Evolutionary conservation across 805 yeast genomes (phyloP), one percentile per base, ranked within the genome.

Genomic region (Pichia ethanolica): DNA sequence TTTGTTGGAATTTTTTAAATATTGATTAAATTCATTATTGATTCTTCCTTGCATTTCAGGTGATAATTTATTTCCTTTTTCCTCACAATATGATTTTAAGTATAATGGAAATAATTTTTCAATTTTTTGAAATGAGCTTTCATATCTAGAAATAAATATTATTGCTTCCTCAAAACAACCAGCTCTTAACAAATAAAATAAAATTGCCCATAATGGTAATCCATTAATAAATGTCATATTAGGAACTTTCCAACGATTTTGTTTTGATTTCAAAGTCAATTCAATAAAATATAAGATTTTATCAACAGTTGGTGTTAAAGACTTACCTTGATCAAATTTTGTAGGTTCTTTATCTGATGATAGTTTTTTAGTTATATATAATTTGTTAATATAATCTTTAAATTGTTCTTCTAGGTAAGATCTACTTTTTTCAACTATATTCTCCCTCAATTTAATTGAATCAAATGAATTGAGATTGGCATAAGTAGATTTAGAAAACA

Each of bases 171-270:
- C 71, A 54, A 78, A 69, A 55, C 86, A 78, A 2, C 99, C 98
- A 4, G 91, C 82, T 60, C 99, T 81, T 46, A 93, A 65, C 53
- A 91, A 71, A 65, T 87, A 91, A 63, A 85, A 93, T 10, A 93
- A 68, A 37, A 89, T 69, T 0, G 97, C 96, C 99, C 99, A 91
- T n/a, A 93, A 78, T 9, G 98, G 98, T 1, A 78, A 71, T 14
- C 89, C 89, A 66, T 91, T 90, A 27, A 89, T 82, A 48, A 83
- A 69, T 39, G 83, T 74, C 44, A 86, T 58, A 52, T 77, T 76
- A n/a, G 72, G 70, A 36, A 74, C 57, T 48, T 72, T 73, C 82
- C 85, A 75, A 34, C 71, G 66, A 25, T 60, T 57, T 45, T 50
- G 51, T 35, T 57, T 61, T 78, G 80, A 57, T 44, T 64, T 52